Base-by-base conservation (phyloP, 2,329 filamentous ascomycete genomes). In the Grosmannia clavigera region DNA sequence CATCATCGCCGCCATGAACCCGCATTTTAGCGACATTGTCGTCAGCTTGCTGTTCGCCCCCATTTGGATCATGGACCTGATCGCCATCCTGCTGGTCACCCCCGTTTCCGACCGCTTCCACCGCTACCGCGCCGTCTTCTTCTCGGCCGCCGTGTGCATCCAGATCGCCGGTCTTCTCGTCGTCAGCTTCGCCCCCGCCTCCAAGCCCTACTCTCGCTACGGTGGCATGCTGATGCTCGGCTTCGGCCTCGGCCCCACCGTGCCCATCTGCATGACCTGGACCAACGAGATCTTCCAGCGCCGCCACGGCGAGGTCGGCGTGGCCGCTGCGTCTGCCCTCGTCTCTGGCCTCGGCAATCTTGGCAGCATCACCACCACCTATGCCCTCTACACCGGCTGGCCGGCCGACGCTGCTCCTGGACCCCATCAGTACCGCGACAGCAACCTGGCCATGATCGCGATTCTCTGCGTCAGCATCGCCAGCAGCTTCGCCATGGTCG, bases 211-310 rank as follows among this genome's bases (percentile, higher is more conserved):
- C 90, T 85, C 88, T 2, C 84, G 90, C 51, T 96, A 96, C 69
- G 89, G 88, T 55, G 91, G 91, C 4, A 81, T 96, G n/a, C 76
- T 96, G 57, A 86, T 96, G 74, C 87, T 96, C 43, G 91, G 91
- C 5, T 95, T 95, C 61, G 91, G 91, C 0, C 84, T 96, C 2
- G 91, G 91, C 1, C 91, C 91, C 3, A 95, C 91, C 0, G 90
- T 95, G 1, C 91, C 91, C 12, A 92, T 92, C 68, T 92, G 88
- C 71, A 96, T 96, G 91, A 87, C 90, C 43, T 95, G 91, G 91
- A 90, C 88, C 38, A 89, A 85, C 64, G 88, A 95, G 73, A 87
- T 95, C 68, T 96, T 96, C 76, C 90, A 95, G 74, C 81, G 82
- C 38, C 86, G 91, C 14, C 91, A 96, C 68, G 90, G 91, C 55